A percentile compares a stretch with the other conserved stretches of the same genome.
These are phyloP conservation scores for Candida sithepensis DNA, from an alignment of 805 yeast genomes.

Conservation along the genomic window DNA sequence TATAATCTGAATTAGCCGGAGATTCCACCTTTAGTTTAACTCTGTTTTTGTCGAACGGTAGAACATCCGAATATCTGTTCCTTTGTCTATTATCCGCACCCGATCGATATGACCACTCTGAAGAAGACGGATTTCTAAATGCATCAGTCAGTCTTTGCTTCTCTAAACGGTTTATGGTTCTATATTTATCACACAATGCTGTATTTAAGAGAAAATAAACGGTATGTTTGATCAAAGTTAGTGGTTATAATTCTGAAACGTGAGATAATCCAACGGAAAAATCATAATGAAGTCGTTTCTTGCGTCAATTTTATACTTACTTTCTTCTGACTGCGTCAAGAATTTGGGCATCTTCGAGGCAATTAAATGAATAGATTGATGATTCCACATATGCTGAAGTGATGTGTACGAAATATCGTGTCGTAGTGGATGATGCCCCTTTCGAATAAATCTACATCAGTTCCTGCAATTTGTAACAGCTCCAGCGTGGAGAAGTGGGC, in stretches of 20 bases:
- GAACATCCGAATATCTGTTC: conserved; percentile 60
- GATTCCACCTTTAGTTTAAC: conserved; percentile 36
- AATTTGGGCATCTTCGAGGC: conserved; percentile 17
- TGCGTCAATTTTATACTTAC: conserved; percentile 9
- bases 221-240: neutral
- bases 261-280: no score
- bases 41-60: conserved; percentile 63
- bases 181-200: conserved; percentile 18
- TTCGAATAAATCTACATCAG: no score
- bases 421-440: no score
- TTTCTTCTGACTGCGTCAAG: conserved; percentile 19
- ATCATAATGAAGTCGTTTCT: no score
- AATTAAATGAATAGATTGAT: neutral
- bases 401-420: no score
- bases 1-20: conserved; percentile 30
- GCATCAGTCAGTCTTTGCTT: conserved; percentile 18
- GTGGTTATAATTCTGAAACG: neutral
- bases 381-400: neutral
- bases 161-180: conserved; percentile 11
- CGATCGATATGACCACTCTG: conserved; percentile 16
- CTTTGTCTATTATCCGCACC: conserved; percentile 25
- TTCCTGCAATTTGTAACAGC: no score
- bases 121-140: conserved; percentile 9
- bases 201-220: neutral
- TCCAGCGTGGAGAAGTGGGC: no score